These are phyloP conservation scores for Gryganskiella cystojenkinii DNA, from an alignment of 192 early-diverging fungal species.

Conservation along the genomic window DNA sequence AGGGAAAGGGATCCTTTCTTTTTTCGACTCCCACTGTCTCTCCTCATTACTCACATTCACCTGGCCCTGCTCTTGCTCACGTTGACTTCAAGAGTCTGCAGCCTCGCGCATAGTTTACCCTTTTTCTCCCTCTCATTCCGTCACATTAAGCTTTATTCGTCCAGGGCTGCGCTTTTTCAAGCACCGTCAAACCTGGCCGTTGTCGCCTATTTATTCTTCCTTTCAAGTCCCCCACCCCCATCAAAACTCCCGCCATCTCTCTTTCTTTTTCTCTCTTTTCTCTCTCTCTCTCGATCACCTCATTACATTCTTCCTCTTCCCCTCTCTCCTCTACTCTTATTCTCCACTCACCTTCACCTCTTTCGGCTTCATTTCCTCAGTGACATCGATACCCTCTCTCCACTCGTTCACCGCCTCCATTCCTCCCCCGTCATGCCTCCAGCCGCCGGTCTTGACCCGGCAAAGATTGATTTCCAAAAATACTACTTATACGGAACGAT, in stretches of 20 bases:
- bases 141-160: too few species aligned
- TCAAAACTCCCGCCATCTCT: not conserved
- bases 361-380: not conserved
- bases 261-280: not conserved
- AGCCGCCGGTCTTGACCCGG: slow-evolving; percentile 21
- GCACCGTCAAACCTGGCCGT: too few species aligned
- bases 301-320: too few species aligned
- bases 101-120: too few species aligned
- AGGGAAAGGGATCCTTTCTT: too few species aligned
- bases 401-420: not conserved
- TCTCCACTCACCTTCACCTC: slow-evolving; percentile 1
- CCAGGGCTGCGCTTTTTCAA: slow-evolving; percentile 4
- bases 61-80: too few species aligned
- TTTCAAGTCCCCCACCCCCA: not conserved
- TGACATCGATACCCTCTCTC: not conserved
- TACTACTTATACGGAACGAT: slow-evolving; percentile 52
- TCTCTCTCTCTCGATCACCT: not conserved
- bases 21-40: too few species aligned
- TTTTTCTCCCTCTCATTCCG: too few species aligned
- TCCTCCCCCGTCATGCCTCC: slow-evolving; percentile 30
- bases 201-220: too few species aligned
- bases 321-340: not conserved
- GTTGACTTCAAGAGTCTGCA: not conserved
- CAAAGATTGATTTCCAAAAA: slow-evolving; percentile 49
- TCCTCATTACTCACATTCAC: too few species aligned